Evolutionary conservation across 2,329 filamentous ascomycete genomes (phyloP).

Genomic region (Colletotrichum sp.): DNA sequence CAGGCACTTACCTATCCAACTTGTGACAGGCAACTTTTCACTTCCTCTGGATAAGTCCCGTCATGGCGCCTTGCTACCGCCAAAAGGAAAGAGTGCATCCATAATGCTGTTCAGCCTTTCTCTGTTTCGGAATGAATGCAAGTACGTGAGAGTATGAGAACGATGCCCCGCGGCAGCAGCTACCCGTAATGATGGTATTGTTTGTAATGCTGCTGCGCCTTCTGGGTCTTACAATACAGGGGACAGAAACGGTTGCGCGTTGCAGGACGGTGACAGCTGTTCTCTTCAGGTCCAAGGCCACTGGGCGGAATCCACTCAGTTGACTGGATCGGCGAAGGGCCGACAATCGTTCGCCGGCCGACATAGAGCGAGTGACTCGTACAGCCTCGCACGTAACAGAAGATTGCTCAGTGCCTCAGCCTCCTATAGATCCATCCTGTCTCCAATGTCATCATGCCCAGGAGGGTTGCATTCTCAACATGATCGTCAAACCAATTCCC

Average conservation of each 20-base stretch:
- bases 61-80: accelerated
- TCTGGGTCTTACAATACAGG: not conserved
- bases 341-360: not conserved
- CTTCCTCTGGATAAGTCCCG: not conserved
- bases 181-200: not conserved
- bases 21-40: not conserved
- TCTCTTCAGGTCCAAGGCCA: not conserved
- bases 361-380: not conserved
- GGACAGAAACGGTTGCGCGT: not conserved
- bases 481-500: not conserved
- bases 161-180: not conserved
- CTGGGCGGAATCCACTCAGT: not conserved
- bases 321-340: not conserved
- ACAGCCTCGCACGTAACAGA: not conserved
- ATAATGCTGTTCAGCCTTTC: not conserved
- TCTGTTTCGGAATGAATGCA: not conserved
- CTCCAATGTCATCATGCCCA: accelerated
- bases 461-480: not conserved
- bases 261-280: not conserved
- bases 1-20: not conserved
- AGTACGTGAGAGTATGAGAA: not conserved
- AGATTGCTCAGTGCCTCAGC: accelerated
- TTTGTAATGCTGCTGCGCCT: not conserved
- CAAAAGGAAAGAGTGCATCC: not conserved
- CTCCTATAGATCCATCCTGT: not conserved